A percentile compares a stretch with the other conserved stretches of the same genome.
These are phyloP conservation scores for Globisporangium middletonii DNA, from an alignment of 352 stramenopile species.

Conservation along the genomic window DNA sequence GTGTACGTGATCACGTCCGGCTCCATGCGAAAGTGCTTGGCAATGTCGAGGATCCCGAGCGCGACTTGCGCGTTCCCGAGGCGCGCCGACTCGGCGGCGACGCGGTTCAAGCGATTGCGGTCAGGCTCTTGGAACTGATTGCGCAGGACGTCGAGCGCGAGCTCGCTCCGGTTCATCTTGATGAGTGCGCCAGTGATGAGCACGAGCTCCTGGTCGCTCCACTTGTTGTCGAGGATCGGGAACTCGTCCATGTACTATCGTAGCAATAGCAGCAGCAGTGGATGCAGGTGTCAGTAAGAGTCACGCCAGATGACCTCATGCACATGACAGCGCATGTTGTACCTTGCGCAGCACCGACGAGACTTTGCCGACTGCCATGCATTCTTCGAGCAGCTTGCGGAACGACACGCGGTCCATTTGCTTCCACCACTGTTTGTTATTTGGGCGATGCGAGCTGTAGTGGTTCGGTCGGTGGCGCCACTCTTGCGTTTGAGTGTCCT, in stretches of 20 bases:
- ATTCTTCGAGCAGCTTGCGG: constrained; percentile 47
- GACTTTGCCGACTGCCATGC: constrained; percentile 45
- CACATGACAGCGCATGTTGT: neutral
- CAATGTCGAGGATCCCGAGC: constrained; percentile 65
- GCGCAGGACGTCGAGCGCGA: constrained; percentile 49
- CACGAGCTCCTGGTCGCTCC: constrained; percentile 69
- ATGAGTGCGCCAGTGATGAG: constrained; percentile 68
- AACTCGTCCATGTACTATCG: constrained; percentile 61
- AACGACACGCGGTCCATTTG: constrained; percentile 61
- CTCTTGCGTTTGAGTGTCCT: constrained; percentile 10
- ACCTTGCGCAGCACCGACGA: constrained; percentile 49
- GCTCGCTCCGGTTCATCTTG: constrained; percentile 59
- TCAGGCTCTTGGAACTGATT: constrained; percentile 49
- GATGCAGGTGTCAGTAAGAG: neutral
- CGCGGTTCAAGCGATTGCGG: constrained; percentile 55
- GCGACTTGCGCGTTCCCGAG: constrained; percentile 61
- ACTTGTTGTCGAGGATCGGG: constrained; percentile 51
- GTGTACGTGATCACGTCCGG: constrained; percentile 76
- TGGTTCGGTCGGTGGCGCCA: constrained; percentile 18
- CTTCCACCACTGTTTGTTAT: constrained; percentile 38
- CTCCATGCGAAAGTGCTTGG: constrained; percentile 52
- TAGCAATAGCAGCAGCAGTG: too few relatives aligned
- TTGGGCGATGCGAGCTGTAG: constrained; percentile 15
- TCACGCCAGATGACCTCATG: neutral
- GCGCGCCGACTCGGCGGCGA: constrained; percentile 57